Conservation (phyloP, 257 asterid species). For the Lantana camara region DNA sequence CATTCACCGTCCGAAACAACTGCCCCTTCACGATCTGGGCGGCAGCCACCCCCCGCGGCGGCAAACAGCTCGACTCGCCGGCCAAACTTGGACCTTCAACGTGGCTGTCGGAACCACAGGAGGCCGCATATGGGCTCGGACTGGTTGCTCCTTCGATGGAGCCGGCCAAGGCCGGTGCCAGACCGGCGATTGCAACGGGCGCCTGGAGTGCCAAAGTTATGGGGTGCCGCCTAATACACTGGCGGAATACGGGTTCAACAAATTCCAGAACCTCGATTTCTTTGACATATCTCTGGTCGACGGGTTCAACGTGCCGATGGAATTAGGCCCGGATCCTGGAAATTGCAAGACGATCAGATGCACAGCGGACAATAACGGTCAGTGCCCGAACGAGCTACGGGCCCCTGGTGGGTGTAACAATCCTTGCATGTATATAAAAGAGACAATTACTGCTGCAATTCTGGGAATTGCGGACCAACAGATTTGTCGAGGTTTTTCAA, state of each 20-base stretch:
- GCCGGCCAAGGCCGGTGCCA: constrained; percentile 42
- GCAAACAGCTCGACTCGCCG: constrained; percentile 39
- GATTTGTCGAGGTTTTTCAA: too few species aligned
- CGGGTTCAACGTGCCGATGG: constrained; percentile 68
- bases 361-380: constrained; percentile 41
- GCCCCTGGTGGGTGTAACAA: constrained; percentile 48
- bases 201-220: constrained; percentile 42
- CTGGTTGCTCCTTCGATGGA: constrained; percentile 40
- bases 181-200: constrained; percentile 55
- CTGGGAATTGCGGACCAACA: too few species aligned
- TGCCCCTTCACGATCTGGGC: constrained; percentile 52
- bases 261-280: too few species aligned
- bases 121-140: constrained; percentile 46
- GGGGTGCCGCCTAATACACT: constrained; percentile 57
- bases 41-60: constrained; percentile 53
- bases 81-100: constrained; percentile 45
- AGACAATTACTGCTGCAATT: constrained; percentile 44
- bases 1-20: too few species aligned
- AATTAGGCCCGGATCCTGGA: constrained; percentile 33
- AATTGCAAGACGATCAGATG: constrained; percentile 46
- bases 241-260: too few species aligned
- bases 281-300: too few species aligned
- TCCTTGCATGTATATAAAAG: constrained; percentile 47
- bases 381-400: constrained; percentile 41
- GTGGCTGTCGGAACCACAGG: constrained; percentile 32